Evolutionary conservation across 805 yeast genomes (phyloP).

Genomic region (Starmerella geochares): DNA sequence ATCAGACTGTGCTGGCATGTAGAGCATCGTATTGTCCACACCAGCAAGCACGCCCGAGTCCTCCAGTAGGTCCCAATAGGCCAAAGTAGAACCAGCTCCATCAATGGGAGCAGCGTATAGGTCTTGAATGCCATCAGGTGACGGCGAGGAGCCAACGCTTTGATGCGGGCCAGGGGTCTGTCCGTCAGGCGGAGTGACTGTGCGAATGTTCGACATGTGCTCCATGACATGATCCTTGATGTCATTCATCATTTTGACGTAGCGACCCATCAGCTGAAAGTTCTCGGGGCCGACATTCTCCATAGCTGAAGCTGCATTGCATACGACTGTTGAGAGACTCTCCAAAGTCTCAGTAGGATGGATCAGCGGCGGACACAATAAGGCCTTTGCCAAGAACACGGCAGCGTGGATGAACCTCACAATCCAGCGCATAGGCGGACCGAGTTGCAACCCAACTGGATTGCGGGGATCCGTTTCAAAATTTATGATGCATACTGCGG

Average conservation of each 20-base stretch:
- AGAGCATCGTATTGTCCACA: slow-evolving; percentile 13
- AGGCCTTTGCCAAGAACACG: slow-evolving; percentile 81
- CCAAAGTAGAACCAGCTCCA: not conserved
- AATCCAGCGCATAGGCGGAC: slow-evolving; percentile 84
- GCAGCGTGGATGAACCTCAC: slow-evolving; percentile 77
- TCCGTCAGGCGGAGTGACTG: not conserved
- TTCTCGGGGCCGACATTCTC: slow-evolving; percentile 8
- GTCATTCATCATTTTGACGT: slow-evolving; percentile 5
- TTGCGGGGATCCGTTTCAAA: slow-evolving; percentile 53
- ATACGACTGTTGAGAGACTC: not conserved
- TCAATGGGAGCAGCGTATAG: not conserved
- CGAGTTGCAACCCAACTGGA: slow-evolving; percentile 51
- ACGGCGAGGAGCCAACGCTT: not conserved
- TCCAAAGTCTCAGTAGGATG: not conserved
- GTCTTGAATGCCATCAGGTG: not conserved
- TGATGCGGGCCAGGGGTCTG: not conserved
- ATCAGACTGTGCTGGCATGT: slow-evolving; percentile 9
- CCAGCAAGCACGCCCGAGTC: slow-evolving; percentile 1
- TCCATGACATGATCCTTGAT: slow-evolving; percentile 7
- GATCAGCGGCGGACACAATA: slow-evolving; percentile 28
- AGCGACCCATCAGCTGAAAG: slow-evolving; percentile 15
- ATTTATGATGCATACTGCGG: slow-evolving; percentile 70
- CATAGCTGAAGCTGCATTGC: slow-evolving; percentile 12
- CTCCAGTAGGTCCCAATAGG: slow-evolving; percentile 1
- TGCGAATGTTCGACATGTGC: not conserved